Evolutionary conservation across 441 rosid species (phyloP), one percentile per base, ranked within the genome.

Genomic region (Pelargonium australe): DNA sequence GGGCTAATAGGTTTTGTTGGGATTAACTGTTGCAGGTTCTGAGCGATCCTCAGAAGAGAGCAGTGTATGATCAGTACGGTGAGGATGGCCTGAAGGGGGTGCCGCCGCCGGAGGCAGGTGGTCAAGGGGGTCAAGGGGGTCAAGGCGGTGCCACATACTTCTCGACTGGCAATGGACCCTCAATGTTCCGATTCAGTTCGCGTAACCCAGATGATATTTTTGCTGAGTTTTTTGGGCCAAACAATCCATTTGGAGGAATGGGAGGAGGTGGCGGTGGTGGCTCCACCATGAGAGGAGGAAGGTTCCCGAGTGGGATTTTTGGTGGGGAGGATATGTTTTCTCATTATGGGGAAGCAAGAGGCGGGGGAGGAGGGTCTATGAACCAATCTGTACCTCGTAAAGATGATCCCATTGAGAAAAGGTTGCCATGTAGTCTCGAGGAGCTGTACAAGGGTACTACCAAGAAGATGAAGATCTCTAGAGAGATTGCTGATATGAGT

Each of bases 11-110:
- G 51, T 45, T 45, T 45, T 45, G 51, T 45, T 45, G 51, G n/a
- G 44, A 4, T 41, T 41, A 41, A 41, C 8, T 47, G 4, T 47
- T 19, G 69, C 58, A 92, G 97, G 96, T 92, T 64, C 80, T 92
- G 5, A 90, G 95, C 58, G 98, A 92, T 81, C 84, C 92, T 9
- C 89, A 83, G 53, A 90, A 88, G 78, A 81, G 88, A 80, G 89
- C 87, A 0, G 78, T 90, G 1, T 90, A 86, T 49, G 98, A 92
- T 76, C 92, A 85, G 58, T 90, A 86, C 25, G 97, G 97, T 11
- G 98, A 89, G 67, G 98, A 90, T 78, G 94, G 94, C 43, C 69
- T 92, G 14, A 92, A 92, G 73, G 94, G 90, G 51, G 77, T 83
- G 61, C 92, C 90, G 19, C 92, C 98, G 1, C 89, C 97, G 9